Conservation (phyloP, 2,329 filamentous ascomycete species). For the Penicillium expansum region DNA sequence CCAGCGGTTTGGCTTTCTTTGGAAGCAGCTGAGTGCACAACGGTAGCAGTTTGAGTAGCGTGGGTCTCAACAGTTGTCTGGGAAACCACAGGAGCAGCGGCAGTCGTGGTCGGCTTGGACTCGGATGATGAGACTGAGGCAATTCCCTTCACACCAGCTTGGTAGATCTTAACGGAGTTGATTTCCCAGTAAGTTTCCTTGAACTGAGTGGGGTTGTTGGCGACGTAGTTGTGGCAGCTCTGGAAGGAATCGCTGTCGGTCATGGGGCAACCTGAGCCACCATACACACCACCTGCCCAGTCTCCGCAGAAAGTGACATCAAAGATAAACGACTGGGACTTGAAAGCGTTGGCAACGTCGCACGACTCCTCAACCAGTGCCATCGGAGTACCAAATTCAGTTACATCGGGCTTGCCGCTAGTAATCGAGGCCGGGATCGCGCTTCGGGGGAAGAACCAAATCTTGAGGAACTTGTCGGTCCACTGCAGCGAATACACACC, state of each 20-base stretch:
- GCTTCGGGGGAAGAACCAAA: constrained; percentile 52
- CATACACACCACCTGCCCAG: constrained; percentile 52
- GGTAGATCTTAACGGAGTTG: constrained; percentile 67
- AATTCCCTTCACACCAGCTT: constrained; percentile 22
- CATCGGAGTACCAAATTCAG: constrained; percentile 47
- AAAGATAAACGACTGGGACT: constrained; percentile 45
- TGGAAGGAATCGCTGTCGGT: constrained; percentile 58
- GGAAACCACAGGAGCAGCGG: neutral
- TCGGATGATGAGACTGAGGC: constrained; percentile 4
- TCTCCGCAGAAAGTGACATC: constrained; percentile 56
- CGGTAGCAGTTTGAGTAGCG: neutral
- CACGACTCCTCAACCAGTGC: constrained; percentile 45
- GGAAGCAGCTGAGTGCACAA: neutral
- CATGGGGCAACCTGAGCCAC: constrained; percentile 57
- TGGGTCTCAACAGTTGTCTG: neutral
- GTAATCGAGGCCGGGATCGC: constrained; percentile 48
- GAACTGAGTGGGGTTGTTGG: constrained; percentile 66
- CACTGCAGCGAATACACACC: constrained; percentile 53
- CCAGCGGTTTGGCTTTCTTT: neutral
- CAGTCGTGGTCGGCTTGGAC: neutral
- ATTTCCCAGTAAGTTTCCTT: constrained; percentile 74
- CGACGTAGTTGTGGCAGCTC: constrained; percentile 69
- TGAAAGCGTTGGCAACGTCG: constrained; percentile 43
- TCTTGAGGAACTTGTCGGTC: constrained; percentile 46
- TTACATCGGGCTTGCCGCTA: constrained; percentile 44